Percentiles rank a stretch among this genome's conserved stretches.
These are phyloP conservation scores for Epipyxis sp. DNA, from an alignment of 108 stramenopile species.

Conservation along the genomic window DNA sequence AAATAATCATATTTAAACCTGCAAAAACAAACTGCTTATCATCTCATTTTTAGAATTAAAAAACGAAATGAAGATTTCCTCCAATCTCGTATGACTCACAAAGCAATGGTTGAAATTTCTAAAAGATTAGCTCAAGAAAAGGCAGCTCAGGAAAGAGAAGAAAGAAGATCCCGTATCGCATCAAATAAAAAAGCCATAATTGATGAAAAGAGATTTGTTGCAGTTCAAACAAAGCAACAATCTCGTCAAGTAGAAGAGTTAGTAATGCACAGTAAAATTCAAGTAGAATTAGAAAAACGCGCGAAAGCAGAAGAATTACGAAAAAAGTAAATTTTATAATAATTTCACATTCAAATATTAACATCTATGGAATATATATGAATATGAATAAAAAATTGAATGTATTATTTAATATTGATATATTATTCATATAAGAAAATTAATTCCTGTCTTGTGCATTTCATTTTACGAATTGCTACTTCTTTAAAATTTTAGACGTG, in stretches of 20 bases:
- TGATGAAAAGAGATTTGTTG: background rate
- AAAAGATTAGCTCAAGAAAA: background rate
- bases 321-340: background rate
- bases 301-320: background rate
- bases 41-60: background rate
- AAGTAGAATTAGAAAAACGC: background rate
- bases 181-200: background rate
- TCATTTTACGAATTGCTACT: background rate
- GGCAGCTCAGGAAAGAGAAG: background rate
- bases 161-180: background rate
- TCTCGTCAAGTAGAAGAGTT: background rate
- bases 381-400: too few relatives aligned
- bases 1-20: background rate
- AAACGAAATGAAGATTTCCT: constrained; percentile 4
- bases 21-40: background rate
- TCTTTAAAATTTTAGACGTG: background rate
- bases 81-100: background rate
- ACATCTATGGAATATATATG: too few relatives aligned
- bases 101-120: background rate
- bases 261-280: background rate
- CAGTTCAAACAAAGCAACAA: background rate
- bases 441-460: background rate
- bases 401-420: too few relatives aligned
- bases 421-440: too few relatives aligned
- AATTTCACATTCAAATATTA: background rate